Percentiles rank a stretch among this genome's conserved stretches.
phyloP scores from a whole-genome alignment of 768 basidiomycete genomes.

The Serpula lacrymans region DNA sequence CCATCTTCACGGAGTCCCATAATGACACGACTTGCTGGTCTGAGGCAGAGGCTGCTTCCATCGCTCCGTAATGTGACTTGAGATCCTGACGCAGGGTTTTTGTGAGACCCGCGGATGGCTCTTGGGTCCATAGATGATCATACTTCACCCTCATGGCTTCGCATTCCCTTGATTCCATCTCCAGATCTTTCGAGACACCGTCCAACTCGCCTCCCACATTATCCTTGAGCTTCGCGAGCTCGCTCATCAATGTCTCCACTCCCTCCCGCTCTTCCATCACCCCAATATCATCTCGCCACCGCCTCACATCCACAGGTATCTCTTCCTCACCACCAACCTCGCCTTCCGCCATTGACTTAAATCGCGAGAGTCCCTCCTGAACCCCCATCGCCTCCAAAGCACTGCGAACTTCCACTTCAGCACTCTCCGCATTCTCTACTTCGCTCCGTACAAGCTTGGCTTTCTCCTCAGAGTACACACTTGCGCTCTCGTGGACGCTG shows the following conservation, averaged over 20 bases:
- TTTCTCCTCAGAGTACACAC: constrained; percentile 97
- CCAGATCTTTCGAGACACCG: constrained; percentile 60
- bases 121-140: constrained; percentile 83
- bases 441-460: constrained; percentile 90
- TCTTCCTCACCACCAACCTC: constrained; percentile 60
- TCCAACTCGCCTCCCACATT: constrained; percentile 61
- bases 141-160: constrained; percentile 87
- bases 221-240: constrained; percentile 57
- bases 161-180: constrained; percentile 81
- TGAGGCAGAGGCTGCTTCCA: constrained; percentile 75
- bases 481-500: constrained; percentile 93
- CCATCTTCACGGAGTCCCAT: constrained; percentile 67
- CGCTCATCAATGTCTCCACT: constrained; percentile 59
- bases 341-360: constrained; percentile 67
- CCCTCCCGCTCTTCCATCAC: constrained; percentile 65
- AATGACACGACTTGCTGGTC: constrained; percentile 72
- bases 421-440: constrained; percentile 81
- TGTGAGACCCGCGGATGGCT: constrained; percentile 72
- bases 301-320: constrained; percentile 65
- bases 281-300: constrained; percentile 72
- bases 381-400: constrained; percentile 81
- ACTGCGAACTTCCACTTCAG: constrained; percentile 76
- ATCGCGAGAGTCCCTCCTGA: constrained; percentile 64
- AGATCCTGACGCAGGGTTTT: constrained; percentile 74
- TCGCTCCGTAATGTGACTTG: constrained; percentile 65